Conservation (phyloP, 345 rosid species). For the Diplotaxis tenuifolia region DNA sequence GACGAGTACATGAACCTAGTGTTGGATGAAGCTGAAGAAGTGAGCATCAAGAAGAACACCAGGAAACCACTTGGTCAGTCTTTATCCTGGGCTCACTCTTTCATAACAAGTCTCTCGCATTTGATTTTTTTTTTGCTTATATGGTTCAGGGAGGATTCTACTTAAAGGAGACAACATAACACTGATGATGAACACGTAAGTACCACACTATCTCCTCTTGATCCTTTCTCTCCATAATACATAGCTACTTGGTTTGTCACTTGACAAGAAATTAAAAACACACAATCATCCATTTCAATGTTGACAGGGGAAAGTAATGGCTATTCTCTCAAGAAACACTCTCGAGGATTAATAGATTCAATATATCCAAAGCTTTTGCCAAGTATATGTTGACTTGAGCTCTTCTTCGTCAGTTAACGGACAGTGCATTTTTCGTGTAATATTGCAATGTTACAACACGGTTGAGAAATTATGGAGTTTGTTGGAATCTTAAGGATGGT, state of each 20-base stretch:
- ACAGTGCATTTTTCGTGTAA: neutral
- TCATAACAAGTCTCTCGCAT: neutral
- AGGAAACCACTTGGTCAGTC: conserved; percentile 73
- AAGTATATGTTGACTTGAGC: neutral
- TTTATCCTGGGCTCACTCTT: conserved; percentile 2
- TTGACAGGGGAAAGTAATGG: conserved; percentile 33
- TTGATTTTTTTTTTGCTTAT: neutral
- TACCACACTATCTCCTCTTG: neutral
- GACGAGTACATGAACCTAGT: conserved; percentile 99
- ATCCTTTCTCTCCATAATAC: neutral
- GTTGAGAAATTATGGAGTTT: conserved; percentile 16
- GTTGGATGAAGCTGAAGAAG: conserved; percentile 95
- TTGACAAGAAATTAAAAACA: neutral
- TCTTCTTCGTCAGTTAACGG: conserved; percentile 10
- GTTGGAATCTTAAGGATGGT: conserved; percentile 5
- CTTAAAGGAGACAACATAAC: conserved; percentile 93
- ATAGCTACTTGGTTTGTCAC: neutral
- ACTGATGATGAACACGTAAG: conserved; percentile 91
- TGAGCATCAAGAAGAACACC: conserved; percentile 77
- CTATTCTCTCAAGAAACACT: conserved; percentile 1
- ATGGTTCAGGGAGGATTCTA: conserved; percentile 74
- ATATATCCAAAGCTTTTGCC: conserved; percentile 1
- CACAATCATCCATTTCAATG: neutral
- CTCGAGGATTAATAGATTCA: neutral
- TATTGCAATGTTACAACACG: conserved; percentile 14